phyloP scores from a whole-genome alignment of 495 filamentous ascomycete genomes.

The Penicillium bialowiezense region DNA sequence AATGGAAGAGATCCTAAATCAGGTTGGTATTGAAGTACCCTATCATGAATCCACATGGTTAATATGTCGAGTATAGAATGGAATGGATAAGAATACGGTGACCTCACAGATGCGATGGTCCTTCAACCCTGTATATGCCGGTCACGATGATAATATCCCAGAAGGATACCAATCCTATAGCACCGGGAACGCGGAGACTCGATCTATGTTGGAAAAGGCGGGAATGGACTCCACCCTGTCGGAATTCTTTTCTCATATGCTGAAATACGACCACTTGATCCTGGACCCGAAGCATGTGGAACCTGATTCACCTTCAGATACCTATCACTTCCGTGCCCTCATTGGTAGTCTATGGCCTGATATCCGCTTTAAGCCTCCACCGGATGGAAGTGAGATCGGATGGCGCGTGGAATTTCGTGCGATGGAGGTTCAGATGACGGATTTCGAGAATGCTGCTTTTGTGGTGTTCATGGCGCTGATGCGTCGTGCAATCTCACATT shows the following conservation, averaged over 20 bases:
- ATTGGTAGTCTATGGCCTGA: conserved; percentile 34
- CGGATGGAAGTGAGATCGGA: conserved; percentile 64
- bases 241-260: not conserved
- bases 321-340: not conserved
- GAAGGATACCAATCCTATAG: not conserved
- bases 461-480: conserved; percentile 83
- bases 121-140: not conserved
- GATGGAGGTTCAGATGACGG: conserved; percentile 92
- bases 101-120: not conserved
- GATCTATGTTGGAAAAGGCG: not conserved
- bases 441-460: conserved; percentile 91
- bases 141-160: not conserved
- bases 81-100: not conserved
- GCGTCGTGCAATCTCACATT: conserved; percentile 77
- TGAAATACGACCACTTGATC: not conserved
- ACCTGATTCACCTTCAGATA: not conserved
- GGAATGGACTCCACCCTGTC: not conserved
- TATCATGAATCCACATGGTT: not conserved
- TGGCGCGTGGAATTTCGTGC: conserved; percentile 91
- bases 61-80: not conserved
- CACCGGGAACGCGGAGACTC: not conserved
- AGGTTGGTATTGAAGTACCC: not conserved
- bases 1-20: not conserved
- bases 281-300: not conserved
- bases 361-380: conserved; percentile 90